Evolutionary conservation across 257 asterid genomes (phyloP).

Genomic region (Penstemon davidsonii): DNA sequence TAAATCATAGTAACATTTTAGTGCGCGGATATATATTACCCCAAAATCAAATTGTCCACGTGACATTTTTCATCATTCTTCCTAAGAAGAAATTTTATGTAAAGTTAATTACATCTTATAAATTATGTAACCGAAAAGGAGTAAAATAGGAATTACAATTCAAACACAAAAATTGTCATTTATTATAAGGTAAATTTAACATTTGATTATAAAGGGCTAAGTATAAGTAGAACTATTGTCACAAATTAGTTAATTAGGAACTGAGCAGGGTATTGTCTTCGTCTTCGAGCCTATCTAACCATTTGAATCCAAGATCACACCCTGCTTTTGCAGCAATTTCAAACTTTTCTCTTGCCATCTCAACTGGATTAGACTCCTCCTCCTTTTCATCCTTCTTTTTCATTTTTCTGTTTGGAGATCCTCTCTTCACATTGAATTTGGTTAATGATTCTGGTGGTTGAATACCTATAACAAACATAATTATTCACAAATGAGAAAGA

Average conservation of each 20-base stretch:
- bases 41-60: no score
- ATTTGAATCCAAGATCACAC: slow-evolving; percentile 83
- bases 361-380: slow-evolving; percentile 49
- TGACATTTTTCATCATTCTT: no score
- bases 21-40: no score
- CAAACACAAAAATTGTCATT: no score
- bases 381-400: slow-evolving; percentile 30
- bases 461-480: slow-evolving; percentile 46
- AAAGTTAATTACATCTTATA: no score
- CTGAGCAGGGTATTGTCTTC: slow-evolving; percentile 50
- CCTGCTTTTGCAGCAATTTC: slow-evolving; percentile 85
- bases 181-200: no score
- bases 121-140: no score
- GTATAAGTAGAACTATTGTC: no score
- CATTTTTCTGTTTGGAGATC: slow-evolving; percentile 33
- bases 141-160: no score
- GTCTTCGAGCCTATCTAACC: slow-evolving; percentile 72
- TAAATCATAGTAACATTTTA: no score
- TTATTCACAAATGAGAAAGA: not conserved
- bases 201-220: no score
- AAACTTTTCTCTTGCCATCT: slow-evolving; percentile 75
- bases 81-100: no score
- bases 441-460: slow-evolving; percentile 68
- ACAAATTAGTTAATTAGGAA: slow-evolving; percentile 15
- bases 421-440: slow-evolving; percentile 48